phyloP scores from a whole-genome alignment of 1,284 basidiomycete genomes.

The Puccinia novopanici region DNA sequence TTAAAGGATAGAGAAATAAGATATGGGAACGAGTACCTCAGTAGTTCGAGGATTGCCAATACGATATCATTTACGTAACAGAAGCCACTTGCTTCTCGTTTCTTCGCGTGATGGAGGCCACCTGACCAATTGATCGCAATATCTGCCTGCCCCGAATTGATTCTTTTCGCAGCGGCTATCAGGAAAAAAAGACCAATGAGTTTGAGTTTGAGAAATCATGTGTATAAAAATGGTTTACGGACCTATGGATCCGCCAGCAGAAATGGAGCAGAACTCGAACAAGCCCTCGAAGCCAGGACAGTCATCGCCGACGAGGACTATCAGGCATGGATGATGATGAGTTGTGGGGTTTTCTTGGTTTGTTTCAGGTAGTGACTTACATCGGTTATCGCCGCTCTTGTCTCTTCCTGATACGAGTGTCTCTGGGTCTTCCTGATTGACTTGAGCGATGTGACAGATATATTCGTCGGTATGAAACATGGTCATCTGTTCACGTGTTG shows the following conservation, averaged over 20 bases:
- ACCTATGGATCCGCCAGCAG: conserved; percentile 73
- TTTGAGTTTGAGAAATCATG: background rate
- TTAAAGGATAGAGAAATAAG: background rate
- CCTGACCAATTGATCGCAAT: conserved; percentile 98
- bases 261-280: conserved; percentile 96
- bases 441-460: conserved; percentile 81
- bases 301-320: conserved; percentile 83
- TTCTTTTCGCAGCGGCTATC: conserved; percentile 73
- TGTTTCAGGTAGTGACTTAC: conserved; percentile 36
- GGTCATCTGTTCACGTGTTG: conserved; percentile 79
- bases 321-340: background rate
- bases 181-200: background rate
- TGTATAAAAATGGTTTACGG: background rate
- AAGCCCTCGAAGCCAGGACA: conserved; percentile 95
- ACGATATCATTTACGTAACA: conserved; percentile 94
- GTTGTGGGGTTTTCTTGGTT: background rate
- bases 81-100: conserved; percentile 91
- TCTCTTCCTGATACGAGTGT: conserved; percentile 68
- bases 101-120: conserved; percentile 96
- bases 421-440: conserved; percentile 71
- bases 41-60: conserved; percentile 80
- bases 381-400: conserved; percentile 64
- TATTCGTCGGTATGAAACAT: conserved; percentile 98
- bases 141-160: conserved; percentile 80
- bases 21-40: conserved; percentile 65